phyloP scores from a whole-genome alignment of 164 flowering plant species.

The Vitis amurensis region DNA sequence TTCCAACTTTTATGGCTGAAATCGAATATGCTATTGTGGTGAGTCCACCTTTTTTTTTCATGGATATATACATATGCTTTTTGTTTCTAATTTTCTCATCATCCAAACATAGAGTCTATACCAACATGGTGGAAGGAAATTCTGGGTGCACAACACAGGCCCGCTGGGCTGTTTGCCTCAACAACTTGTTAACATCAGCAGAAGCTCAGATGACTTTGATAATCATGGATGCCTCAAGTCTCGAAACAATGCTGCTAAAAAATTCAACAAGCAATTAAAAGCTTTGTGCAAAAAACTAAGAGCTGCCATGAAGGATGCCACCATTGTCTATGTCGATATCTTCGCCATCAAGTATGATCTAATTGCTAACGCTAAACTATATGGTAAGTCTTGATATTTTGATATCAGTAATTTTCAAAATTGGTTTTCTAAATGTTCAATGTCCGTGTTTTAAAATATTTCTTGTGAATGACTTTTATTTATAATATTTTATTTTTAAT shows the following conservation, averaged over 20 bases:
- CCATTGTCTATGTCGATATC: constrained; percentile 50
- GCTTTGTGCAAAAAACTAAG: constrained; percentile 32
- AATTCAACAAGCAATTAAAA: constrained; percentile 30
- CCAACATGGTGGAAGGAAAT: constrained; percentile 49
- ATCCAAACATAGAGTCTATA: constrained; percentile 29
- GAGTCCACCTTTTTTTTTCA: background rate
- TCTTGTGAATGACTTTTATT: too few relatives aligned
- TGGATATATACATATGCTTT: too few relatives aligned
- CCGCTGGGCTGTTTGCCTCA: constrained; percentile 62
- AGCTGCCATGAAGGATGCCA: constrained; percentile 25
- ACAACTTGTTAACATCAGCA: constrained; percentile 32
- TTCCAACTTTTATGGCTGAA: constrained; percentile 50
- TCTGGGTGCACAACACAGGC: constrained; percentile 64
- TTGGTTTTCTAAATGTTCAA: too few relatives aligned
- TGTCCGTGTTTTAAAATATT: too few relatives aligned
- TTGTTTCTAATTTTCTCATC: too few relatives aligned
- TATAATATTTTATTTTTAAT: too few relatives aligned
- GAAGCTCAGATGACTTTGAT: constrained; percentile 25
- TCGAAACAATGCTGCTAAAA: constrained; percentile 42
- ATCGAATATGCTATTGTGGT: constrained; percentile 48
- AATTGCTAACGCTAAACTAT: constrained; percentile 34
- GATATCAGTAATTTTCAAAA: too few relatives aligned
- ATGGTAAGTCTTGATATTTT: constrained; percentile 28
- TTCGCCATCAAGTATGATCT: constrained; percentile 54
- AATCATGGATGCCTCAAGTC: constrained; percentile 40